phyloP scores from a whole-genome alignment of 2,329 filamentous ascomycete genomes.

The Rachicladosporium sp. region DNA sequence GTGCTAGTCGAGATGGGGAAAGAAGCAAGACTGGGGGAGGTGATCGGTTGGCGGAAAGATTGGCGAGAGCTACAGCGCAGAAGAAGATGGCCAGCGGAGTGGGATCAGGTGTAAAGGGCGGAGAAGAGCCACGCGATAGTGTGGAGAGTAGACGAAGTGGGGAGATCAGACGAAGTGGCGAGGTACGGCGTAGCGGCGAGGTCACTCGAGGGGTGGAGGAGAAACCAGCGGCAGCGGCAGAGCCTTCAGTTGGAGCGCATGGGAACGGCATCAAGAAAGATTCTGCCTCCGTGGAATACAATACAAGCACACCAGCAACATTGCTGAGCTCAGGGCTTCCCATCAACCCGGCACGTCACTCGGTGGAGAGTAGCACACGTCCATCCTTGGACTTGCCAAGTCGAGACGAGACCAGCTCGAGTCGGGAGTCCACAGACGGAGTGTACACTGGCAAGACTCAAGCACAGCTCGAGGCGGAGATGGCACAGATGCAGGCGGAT shows the following conservation, averaged over 20 bases:
- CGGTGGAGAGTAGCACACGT: constrained; percentile 16
- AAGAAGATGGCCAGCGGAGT: constrained; percentile 39
- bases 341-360: constrained; percentile 23
- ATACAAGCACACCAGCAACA: constrained; percentile 6
- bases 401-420: constrained; percentile 6
- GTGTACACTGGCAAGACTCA: too few species aligned
- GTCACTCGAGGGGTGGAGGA: neutral
- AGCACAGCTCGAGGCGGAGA: constrained; percentile 32
- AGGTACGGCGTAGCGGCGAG: constrained; percentile 22
- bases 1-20: constrained; percentile 7
- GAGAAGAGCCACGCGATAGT: constrained; percentile 18
- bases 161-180: constrained; percentile 34
- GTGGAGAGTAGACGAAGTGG: constrained; percentile 32
- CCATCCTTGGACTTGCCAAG: constrained; percentile 15
- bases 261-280: neutral
- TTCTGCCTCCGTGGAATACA: too few species aligned
- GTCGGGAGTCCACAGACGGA: constrained; percentile 21
- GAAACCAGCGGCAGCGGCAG: neutral
- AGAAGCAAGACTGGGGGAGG: constrained; percentile 8
- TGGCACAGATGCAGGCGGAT: constrained; percentile 38
- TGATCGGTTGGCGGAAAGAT: constrained; percentile 74
- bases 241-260: neutral
- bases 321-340: constrained; percentile 21
- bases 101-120: constrained; percentile 25
- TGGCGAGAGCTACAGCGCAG: constrained; percentile 76